These are phyloP conservation scores for Vaccinium macrocarpon DNA, from an alignment of 148 eudicot species.

Conservation along the genomic window DNA sequence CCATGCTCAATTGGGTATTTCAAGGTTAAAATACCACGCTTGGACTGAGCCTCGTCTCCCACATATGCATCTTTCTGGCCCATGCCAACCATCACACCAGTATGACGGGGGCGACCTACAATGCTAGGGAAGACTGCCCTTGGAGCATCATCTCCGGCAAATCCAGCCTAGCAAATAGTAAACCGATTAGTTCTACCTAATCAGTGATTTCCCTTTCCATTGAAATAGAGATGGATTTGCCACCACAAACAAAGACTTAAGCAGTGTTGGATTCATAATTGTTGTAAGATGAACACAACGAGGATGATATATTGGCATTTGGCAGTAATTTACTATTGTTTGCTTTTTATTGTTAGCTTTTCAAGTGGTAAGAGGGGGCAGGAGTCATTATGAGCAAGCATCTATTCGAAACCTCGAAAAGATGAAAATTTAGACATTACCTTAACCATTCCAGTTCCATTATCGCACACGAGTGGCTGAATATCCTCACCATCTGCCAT, in stretches of 20 bases:
- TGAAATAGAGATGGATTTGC: neutral
- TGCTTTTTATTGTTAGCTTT: neutral
- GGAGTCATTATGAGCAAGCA: neutral
- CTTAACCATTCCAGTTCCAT: slow-evolving; percentile 90
- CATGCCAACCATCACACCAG: slow-evolving; percentile 96
- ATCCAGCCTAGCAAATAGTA: slow-evolving; percentile 64
- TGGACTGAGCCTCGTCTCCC: slow-evolving; percentile 90
- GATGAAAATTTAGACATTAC: slow-evolving; percentile 19
- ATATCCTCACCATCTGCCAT: slow-evolving; percentile 84
- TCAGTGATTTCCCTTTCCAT: neutral
- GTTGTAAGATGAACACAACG: neutral
- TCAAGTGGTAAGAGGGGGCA: too few relatives aligned
- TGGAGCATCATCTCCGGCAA: slow-evolving; percentile 95
- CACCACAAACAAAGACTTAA: neutral
- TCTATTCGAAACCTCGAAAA: neutral
- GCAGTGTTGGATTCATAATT: neutral
- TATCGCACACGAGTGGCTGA: slow-evolving; percentile 83
- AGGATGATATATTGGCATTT: neutral
- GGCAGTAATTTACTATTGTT: neutral
- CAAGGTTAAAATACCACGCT: slow-evolving; percentile 78
- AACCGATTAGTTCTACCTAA: neutral
- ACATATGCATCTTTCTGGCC: slow-evolving; percentile 90
- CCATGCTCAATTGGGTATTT: slow-evolving; percentile 93
- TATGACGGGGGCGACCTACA: slow-evolving; percentile 86
- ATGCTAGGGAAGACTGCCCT: slow-evolving; percentile 90